A percentile compares a stretch with the other conserved stretches of the same genome.
Conservation (phyloP, 805 yeast genomes). For the Saccharomycopsis fibuligera region DNA sequence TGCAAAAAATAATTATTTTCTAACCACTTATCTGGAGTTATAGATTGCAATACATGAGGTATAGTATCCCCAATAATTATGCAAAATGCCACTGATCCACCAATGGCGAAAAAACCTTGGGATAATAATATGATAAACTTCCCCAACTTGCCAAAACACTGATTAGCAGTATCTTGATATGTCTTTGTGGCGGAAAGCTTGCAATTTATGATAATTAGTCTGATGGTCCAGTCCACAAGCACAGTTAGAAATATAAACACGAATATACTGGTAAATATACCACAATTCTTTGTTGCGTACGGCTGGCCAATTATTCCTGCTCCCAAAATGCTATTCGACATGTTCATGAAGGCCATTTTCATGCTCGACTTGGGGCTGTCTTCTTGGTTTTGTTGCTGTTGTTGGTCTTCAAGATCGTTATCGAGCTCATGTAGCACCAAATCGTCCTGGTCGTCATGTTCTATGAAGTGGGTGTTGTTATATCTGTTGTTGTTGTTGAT, state of each 20-base stretch:
- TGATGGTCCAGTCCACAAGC: slow-evolving; percentile 81
- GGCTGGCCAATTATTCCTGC: slow-evolving; percentile 97
- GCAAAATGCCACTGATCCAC: slow-evolving; percentile 91
- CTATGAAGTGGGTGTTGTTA: too few relatives aligned
- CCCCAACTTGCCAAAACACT: slow-evolving; percentile 73
- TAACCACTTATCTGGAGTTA: slow-evolving; percentile 42
- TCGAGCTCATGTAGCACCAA: slow-evolving; percentile 4
- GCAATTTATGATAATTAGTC: slow-evolving; percentile 76
- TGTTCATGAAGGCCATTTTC: slow-evolving; percentile 91
- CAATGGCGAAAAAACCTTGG: slow-evolving; percentile 86
- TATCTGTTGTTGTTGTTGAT: too few relatives aligned
- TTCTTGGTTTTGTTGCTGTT: neutral
- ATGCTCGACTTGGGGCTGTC: slow-evolving; percentile 60
- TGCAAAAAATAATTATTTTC: slow-evolving; percentile 35
- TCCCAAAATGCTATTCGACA: slow-evolving; percentile 92
- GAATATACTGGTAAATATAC: slow-evolving; percentile 66
- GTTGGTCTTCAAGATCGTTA: neutral
- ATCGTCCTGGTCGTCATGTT: slow-evolving; percentile 1
- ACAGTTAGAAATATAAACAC: slow-evolving; percentile 54
- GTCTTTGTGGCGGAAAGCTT: slow-evolving; percentile 68
- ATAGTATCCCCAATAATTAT: slow-evolving; percentile 93
- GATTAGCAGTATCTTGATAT: slow-evolving; percentile 79
- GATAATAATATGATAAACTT: slow-evolving; percentile 59
- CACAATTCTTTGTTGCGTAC: slow-evolving; percentile 75
- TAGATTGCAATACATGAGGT: slow-evolving; percentile 75